Conservation (phyloP, 2,329 filamentous ascomycete species). For the Metarhizium anisopliae region DNA sequence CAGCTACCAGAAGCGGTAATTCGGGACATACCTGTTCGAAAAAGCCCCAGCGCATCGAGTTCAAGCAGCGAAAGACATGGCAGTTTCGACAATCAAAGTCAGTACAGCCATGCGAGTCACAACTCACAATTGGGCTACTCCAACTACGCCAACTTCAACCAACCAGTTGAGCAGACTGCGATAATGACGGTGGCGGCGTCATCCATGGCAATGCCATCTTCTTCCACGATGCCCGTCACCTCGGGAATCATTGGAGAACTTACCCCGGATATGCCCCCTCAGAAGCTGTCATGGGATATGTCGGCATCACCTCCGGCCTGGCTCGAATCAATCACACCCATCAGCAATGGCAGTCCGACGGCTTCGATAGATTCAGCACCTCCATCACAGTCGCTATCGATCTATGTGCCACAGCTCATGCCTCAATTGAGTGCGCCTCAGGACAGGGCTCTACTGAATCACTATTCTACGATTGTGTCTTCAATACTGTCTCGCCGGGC, state of each 20-base stretch:
- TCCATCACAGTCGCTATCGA: conserved; percentile 12
- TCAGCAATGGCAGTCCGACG: conserved; percentile 15
- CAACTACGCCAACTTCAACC: conserved; percentile 4
- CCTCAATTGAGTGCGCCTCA: conserved; percentile 19
- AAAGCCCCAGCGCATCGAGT: conserved; percentile 13
- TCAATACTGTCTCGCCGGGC: conserved; percentile 22
- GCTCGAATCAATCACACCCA: conserved; percentile 16
- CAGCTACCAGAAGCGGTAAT: background rate
- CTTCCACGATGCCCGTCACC: conserved; percentile 3
- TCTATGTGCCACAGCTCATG: conserved; percentile 20
- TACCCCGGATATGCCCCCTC: conserved; percentile 11
- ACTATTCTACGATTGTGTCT: conserved; percentile 24
- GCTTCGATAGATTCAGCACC: conserved; percentile 12
- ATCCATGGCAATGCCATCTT: conserved; percentile 3
- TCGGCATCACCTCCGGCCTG: conserved; percentile 13
- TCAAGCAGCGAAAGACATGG: conserved; percentile 8
- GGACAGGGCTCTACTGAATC: conserved; percentile 24
- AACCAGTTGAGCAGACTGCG: conserved; percentile 2
- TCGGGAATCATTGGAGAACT: conserved; percentile 7
- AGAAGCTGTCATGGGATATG: conserved; percentile 14
- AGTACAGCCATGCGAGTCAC: conserved; percentile 5
- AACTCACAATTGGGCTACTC: background rate
- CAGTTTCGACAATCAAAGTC: conserved; percentile 10
- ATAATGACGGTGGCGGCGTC: conserved; percentile 5
- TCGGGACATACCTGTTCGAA: conserved; percentile 13